Percentiles rank a stretch among this genome's conserved stretches.
Evolutionary conservation across 495 filamentous ascomycete species (phyloP).

Genomic region (Aspergillus diversus): DNA sequence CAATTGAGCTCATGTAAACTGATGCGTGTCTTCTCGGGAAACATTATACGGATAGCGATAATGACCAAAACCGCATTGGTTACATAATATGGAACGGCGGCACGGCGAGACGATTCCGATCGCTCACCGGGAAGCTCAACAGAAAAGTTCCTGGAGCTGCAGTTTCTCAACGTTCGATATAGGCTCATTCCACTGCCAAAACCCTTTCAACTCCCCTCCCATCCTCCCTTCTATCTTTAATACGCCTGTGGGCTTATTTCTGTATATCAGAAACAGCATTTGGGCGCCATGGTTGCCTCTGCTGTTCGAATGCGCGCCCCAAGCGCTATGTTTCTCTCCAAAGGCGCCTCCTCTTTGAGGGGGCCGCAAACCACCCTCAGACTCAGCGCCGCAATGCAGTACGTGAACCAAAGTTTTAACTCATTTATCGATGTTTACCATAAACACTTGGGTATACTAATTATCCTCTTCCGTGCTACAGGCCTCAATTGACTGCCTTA

Average conservation of each 20-base stretch:
- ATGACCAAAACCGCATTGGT: constrained; percentile 18
- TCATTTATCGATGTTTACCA: too few species aligned
- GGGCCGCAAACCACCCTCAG: constrained; percentile 49
- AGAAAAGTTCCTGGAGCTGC: constrained; percentile 48
- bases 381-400: constrained; percentile 49
- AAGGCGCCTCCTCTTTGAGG: constrained; percentile 48
- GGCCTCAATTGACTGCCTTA: constrained; percentile 55
- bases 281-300: constrained; percentile 49
- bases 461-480: constrained; percentile 24
- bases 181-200: constrained; percentile 35
- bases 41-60: constrained; percentile 22
- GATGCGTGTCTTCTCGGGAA: constrained; percentile 35
- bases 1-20: constrained; percentile 15
- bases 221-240: constrained; percentile 25
- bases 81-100: constrained; percentile 34
- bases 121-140: constrained; percentile 50
- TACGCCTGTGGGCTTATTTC: constrained; percentile 36
- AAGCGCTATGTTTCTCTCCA: constrained; percentile 49
- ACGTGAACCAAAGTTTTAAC: constrained; percentile 22
- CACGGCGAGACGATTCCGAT: constrained; percentile 29
- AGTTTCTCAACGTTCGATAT: constrained; percentile 29
- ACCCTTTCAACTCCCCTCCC: constrained; percentile 33
- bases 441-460: constrained; percentile 24
- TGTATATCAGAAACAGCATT: constrained; percentile 36
- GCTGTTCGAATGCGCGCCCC: constrained; percentile 53